Conservation (phyloP, 1,139 yeast genomes). For the Pichia sp. region DNA sequence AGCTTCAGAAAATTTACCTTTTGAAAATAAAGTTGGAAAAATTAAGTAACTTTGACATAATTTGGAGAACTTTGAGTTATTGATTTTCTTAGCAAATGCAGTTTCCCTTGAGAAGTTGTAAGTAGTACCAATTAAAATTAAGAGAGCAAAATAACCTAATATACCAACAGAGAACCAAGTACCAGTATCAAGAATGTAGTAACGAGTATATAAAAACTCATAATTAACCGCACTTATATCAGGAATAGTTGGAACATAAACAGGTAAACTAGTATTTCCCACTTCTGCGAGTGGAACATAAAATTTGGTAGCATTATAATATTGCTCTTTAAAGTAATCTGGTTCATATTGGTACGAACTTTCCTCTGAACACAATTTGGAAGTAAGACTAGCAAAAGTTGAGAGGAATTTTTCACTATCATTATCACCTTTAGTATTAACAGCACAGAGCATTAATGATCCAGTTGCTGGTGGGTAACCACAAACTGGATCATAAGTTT, state of each 20-base stretch:
- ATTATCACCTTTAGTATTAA: conserved; percentile 10
- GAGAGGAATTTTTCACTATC: conserved; percentile 6
- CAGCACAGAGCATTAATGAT: conserved; percentile 24
- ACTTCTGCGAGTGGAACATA: conserved; percentile 2
- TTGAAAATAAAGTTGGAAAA: conserved; percentile 14
- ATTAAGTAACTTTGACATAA: conserved; percentile 11
- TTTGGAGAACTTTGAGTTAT: conserved; percentile 6
- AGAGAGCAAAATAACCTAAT: conserved; percentile 11
- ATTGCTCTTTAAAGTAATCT: conserved; percentile 7
- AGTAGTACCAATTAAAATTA: conserved; percentile 12
- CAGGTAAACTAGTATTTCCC: conserved; percentile 10
- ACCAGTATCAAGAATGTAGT: conserved; percentile 11
- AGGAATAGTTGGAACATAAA: conserved; percentile 14
- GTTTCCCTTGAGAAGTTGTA: conserved; percentile 10
- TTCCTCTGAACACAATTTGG: background rate
- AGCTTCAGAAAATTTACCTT: conserved; percentile 12
- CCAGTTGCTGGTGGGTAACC: conserved; percentile 25
- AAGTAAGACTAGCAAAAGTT: conserved; percentile 15
- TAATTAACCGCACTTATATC: conserved; percentile 2
- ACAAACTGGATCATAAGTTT: conserved; percentile 13
- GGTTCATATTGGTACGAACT: conserved; percentile 1
- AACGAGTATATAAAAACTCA: conserved; percentile 3
- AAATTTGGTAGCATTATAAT: conserved; percentile 11
- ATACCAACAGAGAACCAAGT: conserved; percentile 15
- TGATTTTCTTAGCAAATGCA: conserved; percentile 5